A percentile compares a stretch with the other conserved stretches of the same genome.
Conservation (phyloP, 2,329 filamentous ascomycete genomes). For the Colletotrichum incanum region DNA sequence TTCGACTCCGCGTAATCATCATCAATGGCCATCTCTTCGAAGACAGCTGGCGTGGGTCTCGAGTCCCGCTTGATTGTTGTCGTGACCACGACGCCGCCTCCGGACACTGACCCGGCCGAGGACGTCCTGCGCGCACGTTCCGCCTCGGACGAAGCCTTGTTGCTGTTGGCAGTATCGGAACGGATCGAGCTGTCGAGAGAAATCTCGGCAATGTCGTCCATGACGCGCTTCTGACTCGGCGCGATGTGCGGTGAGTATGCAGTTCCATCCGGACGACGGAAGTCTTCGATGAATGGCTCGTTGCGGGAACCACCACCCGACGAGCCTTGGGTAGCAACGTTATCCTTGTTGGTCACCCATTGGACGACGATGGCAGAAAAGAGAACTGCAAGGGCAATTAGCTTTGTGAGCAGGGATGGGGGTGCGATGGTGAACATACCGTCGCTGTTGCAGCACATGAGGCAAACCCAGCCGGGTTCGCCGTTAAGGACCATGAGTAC, state of each 20-base stretch:
- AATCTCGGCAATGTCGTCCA: constrained; percentile 47
- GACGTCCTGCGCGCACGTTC: constrained; percentile 1
- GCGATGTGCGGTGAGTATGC: constrained; percentile 38
- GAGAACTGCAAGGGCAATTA: constrained; percentile 60
- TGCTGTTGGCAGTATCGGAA: constrained; percentile 23
- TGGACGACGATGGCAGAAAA: constrained; percentile 75
- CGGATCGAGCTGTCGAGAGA: constrained; percentile 35
- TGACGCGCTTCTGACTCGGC: constrained; percentile 47
- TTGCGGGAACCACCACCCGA: constrained; percentile 18
- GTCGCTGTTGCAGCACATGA: constrained; percentile 77
- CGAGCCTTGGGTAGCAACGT: constrained; percentile 48
- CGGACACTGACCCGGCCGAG: neutral
- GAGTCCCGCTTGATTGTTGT: constrained; percentile 56
- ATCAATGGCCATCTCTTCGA: constrained; percentile 27
- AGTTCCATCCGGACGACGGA: constrained; percentile 10
- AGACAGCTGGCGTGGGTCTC: constrained; percentile 43
- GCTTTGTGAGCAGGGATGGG: neutral
- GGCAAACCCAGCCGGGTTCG: constrained; percentile 76
- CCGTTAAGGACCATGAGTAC: constrained; percentile 72
- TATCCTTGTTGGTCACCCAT: constrained; percentile 69
- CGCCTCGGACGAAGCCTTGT: constrained; percentile 21
- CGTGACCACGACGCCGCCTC: constrained; percentile 53
- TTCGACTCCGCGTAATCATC: constrained; percentile 23
- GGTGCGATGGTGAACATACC: constrained; percentile 57
- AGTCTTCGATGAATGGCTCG: constrained; percentile 17